Base-by-base conservation (phyloP, 345 rosid genomes). In the Xanthoceras sorbifolium region DNA sequence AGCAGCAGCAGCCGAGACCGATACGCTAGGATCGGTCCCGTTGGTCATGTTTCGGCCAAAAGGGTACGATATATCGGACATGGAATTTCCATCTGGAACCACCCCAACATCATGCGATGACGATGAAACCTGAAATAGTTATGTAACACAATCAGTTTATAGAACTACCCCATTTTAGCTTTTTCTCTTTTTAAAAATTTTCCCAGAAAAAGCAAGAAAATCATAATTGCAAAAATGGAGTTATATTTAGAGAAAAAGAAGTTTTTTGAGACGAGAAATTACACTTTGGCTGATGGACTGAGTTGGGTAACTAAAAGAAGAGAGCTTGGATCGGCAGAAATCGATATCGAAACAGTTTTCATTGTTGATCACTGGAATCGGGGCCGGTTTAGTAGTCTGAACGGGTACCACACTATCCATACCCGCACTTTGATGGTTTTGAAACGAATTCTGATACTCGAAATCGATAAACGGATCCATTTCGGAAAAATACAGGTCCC, bases 321-420 rank as follows among this genome's bases (percentile, higher is more conserved):
- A 71, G 82, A 88, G 84, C 83, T 87, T 87, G 67, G 91, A 84
- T 79, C 84, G 72, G 79, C 87, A 82, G 87, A 87, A 87, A 7
- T 86, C 91, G 28, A 85, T 81, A 64, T 86, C 89, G 87, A 85
- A 89, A 25, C 86, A 85, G 59, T 76, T 84, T 65, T 87, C 90
- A 68, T 78, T 76, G 76, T 78, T 82, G 69, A 77, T 81, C 14
- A 80, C 28, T 3, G 86, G 92, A 73, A 79, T 52, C 17, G 78
- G 87, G 23, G 76, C 62, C 11, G 79, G 74, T 73, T 89, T 65
- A 5, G 50, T 83, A 10, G 86, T 72, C 74, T 89, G 95, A 75
- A 91, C 94, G 0, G 98, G 99, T 14, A 93, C 98, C 1, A 93
- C 87, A 69, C 97, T 86, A 55, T 93, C 99, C 17, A 82, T 83